These are phyloP conservation scores for Paracorniculantispora psalliotae DNA, from an alignment of 2,329 filamentous ascomycete species.

Conservation along the genomic window DNA sequence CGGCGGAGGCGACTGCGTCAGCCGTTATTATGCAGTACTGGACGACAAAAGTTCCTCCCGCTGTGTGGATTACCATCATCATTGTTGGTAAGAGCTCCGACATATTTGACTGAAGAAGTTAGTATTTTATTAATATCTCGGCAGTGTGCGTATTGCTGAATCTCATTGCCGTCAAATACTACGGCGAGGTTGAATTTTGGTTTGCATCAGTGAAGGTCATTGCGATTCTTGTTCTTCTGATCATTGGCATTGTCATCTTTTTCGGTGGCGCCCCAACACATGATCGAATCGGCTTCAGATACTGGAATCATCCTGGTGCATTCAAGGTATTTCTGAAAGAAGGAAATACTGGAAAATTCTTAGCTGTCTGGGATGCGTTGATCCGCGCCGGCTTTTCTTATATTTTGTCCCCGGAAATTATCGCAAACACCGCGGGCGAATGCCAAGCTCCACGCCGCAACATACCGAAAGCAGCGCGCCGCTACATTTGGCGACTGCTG, in stretches of 20 bases:
- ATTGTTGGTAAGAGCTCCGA: slow-evolving; percentile 20
- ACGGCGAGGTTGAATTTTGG: slow-evolving; percentile 34
- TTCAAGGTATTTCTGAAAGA: slow-evolving; percentile 57
- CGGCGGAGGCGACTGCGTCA: slow-evolving; percentile 28
- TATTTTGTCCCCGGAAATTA: slow-evolving; percentile 57
- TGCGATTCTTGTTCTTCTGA: slow-evolving; percentile 45
- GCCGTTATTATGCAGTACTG: slow-evolving; percentile 31
- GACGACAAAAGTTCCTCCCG: slow-evolving; percentile 28
- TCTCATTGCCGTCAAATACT: slow-evolving; percentile 24
- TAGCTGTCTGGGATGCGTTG: slow-evolving; percentile 66
- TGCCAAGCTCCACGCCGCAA: slow-evolving; percentile 59
- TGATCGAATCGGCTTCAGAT: slow-evolving; percentile 62
- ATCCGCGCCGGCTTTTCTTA: slow-evolving; percentile 57
- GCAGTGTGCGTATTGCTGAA: slow-evolving; percentile 25
- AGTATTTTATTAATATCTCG: neutral
- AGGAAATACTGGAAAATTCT: slow-evolving; percentile 59
- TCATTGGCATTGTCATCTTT: slow-evolving; percentile 61
- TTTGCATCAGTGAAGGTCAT: slow-evolving; percentile 44
- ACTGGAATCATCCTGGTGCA: slow-evolving; percentile 58
- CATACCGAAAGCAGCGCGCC: slow-evolving; percentile 66
- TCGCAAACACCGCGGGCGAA: slow-evolving; percentile 59
- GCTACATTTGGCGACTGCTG: slow-evolving; percentile 67
- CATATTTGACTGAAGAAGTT: neutral
- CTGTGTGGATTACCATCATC: slow-evolving; percentile 37
- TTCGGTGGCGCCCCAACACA: slow-evolving; percentile 67